Conservation (phyloP, 2,329 filamentous ascomycete genomes). For the Aureobasidium namibiae region DNA sequence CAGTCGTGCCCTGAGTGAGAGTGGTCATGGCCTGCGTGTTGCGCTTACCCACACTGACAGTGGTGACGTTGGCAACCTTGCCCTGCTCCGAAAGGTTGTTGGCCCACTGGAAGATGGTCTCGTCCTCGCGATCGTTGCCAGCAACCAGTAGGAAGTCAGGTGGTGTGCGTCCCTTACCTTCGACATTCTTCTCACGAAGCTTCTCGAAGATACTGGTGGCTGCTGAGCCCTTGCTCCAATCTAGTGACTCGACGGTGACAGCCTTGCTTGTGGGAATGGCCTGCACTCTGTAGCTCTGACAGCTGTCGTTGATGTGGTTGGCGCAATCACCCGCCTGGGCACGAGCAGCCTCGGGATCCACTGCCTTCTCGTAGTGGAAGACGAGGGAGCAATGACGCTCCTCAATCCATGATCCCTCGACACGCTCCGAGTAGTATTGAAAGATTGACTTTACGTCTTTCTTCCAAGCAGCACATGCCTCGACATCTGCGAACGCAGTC, state of each 20-base stretch:
- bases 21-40: constrained; percentile 85
- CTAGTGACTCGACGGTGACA: constrained; percentile 74
- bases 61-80: constrained; percentile 55
- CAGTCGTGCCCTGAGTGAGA: constrained; percentile 83
- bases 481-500: constrained; percentile 67
- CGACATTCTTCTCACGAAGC: constrained; percentile 28
- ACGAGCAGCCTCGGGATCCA: constrained; percentile 65
- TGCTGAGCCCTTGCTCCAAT: constrained; percentile 83
- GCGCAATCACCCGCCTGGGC: constrained; percentile 83
- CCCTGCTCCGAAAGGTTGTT: constrained; percentile 59
- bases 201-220: constrained; percentile 62
- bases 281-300: constrained; percentile 72
- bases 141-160: constrained; percentile 85
- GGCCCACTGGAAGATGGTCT: constrained; percentile 90
- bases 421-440: constrained; percentile 81
- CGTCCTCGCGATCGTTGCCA: constrained; percentile 87
- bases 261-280: constrained; percentile 70
- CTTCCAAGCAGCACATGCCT: constrained; percentile 71
- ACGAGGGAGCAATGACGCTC: constrained; percentile 86
- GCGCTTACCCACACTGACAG: constrained; percentile 75
- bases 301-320: constrained; percentile 91
- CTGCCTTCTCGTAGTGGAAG: constrained; percentile 80
- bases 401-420: constrained; percentile 80
- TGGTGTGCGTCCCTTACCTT: constrained; percentile 23
- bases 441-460: constrained; percentile 73